Percentiles rank a stretch among this genome's conserved stretches.
phyloP scores from a whole-genome alignment of 768 basidiomycete genomes.

The Psilocybe sp. region DNA sequence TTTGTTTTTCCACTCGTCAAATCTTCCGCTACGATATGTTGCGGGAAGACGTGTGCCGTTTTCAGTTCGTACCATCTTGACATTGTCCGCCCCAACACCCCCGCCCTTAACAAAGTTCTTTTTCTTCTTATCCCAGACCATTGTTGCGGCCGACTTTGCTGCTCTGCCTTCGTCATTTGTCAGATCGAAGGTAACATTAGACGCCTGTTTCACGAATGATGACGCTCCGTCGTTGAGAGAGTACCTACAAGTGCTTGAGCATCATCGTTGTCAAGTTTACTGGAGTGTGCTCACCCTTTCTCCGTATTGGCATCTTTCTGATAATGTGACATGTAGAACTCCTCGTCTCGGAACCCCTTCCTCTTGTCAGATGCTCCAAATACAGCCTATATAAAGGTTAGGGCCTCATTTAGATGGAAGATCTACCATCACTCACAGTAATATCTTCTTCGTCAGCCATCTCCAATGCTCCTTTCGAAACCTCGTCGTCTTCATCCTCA shows the following conservation, averaged over 20 bases:
- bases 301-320: constrained; percentile 86
- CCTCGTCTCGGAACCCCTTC: constrained; percentile 67
- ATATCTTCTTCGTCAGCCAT: constrained; percentile 83
- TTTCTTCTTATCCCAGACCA: constrained; percentile 90
- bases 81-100: constrained; percentile 84
- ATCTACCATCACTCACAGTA: constrained; percentile 42
- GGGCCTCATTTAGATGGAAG: not conserved
- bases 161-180: constrained; percentile 70
- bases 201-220: constrained; percentile 83
- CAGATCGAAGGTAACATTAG: constrained; percentile 78
- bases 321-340: constrained; percentile 91
- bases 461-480: constrained; percentile 37
- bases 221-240: constrained; percentile 86
- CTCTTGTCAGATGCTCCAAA: constrained; percentile 56
- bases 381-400: constrained; percentile 46
- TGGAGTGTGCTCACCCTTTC: constrained; percentile 63
- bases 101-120: constrained; percentile 90
- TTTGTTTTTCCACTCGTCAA: constrained; percentile 92
- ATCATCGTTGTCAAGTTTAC: not conserved
- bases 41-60: constrained; percentile 89
- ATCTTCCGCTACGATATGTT: constrained; percentile 88
- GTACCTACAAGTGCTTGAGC: constrained; percentile 50
- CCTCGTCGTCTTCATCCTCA: constrained; percentile 32
- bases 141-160: constrained; percentile 50
- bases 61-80: constrained; percentile 92